A percentile compares a stretch with the other conserved stretches of the same genome.
Evolutionary conservation across 257 asterid genomes (phyloP).

Genomic region (Solanum dulcamara): DNA sequence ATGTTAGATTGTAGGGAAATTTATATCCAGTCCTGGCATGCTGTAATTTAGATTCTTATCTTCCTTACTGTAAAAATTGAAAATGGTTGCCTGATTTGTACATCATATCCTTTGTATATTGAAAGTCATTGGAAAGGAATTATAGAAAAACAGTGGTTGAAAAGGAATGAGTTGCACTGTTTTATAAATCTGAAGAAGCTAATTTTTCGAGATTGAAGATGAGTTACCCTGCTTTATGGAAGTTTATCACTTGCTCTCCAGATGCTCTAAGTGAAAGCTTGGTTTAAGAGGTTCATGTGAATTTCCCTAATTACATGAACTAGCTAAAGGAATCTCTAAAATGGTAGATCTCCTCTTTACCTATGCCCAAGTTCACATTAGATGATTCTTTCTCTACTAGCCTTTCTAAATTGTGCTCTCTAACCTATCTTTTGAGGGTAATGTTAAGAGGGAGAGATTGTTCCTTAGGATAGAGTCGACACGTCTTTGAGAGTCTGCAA

Average conservation of each 20-base stretch:
- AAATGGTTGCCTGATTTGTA: conserved; percentile 1
- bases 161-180: background rate
- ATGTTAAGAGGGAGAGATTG: background rate
- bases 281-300: background rate
- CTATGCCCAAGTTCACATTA: background rate
- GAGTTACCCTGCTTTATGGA: background rate
- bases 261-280: background rate
- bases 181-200: background rate
- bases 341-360: background rate
- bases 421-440: background rate
- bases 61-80: background rate
- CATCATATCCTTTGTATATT: conserved; percentile 10
- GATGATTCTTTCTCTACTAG: background rate
- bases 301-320: background rate
- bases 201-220: background rate
- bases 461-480: background rate
- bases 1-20: conserved; percentile 61
- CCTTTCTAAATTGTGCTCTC: background rate
- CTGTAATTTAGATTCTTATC: background rate
- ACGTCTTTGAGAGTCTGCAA: background rate
- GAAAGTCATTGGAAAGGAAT: background rate
- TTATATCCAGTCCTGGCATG: background rate
- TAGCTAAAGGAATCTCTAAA: background rate
- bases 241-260: background rate
- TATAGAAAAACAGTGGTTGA: background rate